A percentile compares a stretch with the other conserved stretches of the same genome.
Evolutionary conservation across 805 yeast species (phyloP).

Genomic region (Starmerella khaoyaiensis): DNA sequence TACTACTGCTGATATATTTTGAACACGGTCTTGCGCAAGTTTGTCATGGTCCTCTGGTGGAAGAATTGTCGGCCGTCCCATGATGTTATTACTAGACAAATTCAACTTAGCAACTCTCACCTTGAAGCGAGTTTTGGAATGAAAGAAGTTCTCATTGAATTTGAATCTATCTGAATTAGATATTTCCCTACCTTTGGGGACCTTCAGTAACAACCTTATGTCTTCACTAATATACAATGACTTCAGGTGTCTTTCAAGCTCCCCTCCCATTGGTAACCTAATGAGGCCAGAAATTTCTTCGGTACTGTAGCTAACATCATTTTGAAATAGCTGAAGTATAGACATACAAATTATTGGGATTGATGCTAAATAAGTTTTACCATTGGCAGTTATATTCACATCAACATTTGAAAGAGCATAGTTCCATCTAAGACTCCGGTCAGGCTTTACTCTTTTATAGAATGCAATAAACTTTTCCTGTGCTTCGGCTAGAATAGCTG

Average conservation of each 20-base stretch:
- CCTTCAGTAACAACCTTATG: slow-evolving; percentile 58
- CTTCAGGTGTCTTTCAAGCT: slow-evolving; percentile 62
- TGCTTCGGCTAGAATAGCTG: slow-evolving; percentile 34
- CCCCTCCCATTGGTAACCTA: slow-evolving; percentile 50
- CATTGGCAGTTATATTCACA: slow-evolving; percentile 53
- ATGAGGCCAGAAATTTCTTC: slow-evolving; percentile 54
- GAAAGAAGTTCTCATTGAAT: slow-evolving; percentile 38
- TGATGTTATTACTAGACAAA: slow-evolving; percentile 57
- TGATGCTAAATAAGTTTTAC: slow-evolving; percentile 60
- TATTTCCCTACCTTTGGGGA: slow-evolving; percentile 32
- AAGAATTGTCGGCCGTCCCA: not conserved
- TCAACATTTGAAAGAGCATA: slow-evolving; percentile 77
- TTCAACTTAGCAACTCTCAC: slow-evolving; percentile 24
- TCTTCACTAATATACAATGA: slow-evolving; percentile 77
- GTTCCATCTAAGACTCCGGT: slow-evolving; percentile 56
- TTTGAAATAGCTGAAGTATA: slow-evolving; percentile 60
- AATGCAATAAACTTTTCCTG: slow-evolving; percentile 38
- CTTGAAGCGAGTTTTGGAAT: slow-evolving; percentile 46
- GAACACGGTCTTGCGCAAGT: slow-evolving; percentile 66
- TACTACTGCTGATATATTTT: slow-evolving; percentile 72
- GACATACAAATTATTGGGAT: slow-evolving; percentile 74
- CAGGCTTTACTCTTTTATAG: slow-evolving; percentile 28
- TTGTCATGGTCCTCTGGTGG: slow-evolving; percentile 7
- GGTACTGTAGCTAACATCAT: slow-evolving; percentile 39
- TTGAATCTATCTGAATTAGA: slow-evolving; percentile 44